A percentile compares a stretch with the other conserved stretches of the same genome.
phyloP scores from a whole-genome alignment of 345 rosid species.

The Kernera saxatilis region DNA sequence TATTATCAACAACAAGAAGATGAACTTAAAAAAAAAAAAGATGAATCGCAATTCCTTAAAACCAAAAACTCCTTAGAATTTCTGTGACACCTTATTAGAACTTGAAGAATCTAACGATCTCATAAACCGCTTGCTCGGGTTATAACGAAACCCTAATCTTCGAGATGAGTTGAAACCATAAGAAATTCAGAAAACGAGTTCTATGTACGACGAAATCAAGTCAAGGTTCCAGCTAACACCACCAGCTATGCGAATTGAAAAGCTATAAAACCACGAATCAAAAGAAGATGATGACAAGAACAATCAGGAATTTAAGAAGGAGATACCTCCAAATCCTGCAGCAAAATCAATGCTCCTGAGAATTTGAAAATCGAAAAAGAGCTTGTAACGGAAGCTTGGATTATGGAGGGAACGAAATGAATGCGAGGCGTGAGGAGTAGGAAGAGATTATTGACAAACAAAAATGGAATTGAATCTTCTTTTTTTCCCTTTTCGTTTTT shows the following conservation, averaged over 20 bases:
- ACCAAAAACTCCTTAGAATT: neutral
- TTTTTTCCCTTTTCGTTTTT: neutral
- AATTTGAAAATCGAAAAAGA: neutral
- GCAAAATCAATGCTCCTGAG: conserved; percentile 6
- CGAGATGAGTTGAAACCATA: neutral
- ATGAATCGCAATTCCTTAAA: neutral
- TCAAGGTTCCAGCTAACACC: conserved; percentile 1
- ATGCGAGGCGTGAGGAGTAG: conserved; percentile 13
- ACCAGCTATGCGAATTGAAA: neutral
- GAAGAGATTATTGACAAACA: conserved; percentile 4
- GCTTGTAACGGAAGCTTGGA: conserved; percentile 33
- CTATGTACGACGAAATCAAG: neutral
- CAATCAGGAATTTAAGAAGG: neutral
- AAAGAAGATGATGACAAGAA: neutral
- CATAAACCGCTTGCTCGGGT: neutral
- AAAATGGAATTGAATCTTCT: conserved; percentile 21
- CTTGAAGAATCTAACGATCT: conserved; percentile 3
- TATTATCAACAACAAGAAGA: neutral
- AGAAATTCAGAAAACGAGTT: neutral
- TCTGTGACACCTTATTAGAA: neutral
- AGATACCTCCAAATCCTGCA: conserved; percentile 11
- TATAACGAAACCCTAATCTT: conserved; percentile 16
- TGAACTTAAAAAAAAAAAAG: neutral
- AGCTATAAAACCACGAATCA: neutral
- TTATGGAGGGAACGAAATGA: conserved; percentile 31